A percentile compares a stretch with the other conserved stretches of the same genome.
These are phyloP conservation scores for Boletus reticuloceps DNA, from an alignment of 768 basidiomycete species.

Conservation along the genomic window DNA sequence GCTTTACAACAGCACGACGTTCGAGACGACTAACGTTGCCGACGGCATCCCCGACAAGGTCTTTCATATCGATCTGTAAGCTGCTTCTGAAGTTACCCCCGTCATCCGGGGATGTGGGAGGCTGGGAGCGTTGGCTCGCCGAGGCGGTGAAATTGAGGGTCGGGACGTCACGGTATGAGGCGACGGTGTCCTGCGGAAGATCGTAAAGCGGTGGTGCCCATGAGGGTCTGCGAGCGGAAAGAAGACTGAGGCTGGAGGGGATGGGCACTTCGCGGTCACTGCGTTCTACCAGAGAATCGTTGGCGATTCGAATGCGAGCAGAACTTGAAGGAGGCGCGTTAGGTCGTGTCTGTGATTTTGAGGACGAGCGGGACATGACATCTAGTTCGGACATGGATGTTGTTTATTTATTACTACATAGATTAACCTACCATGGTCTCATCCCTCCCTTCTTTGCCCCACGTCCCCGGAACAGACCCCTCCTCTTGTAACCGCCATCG, in stretches of 20 bases:
- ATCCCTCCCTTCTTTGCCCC: conserved; percentile 39
- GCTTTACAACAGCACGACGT: neutral
- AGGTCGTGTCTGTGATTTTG: conserved; percentile 16
- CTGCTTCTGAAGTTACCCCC: conserved; percentile 55
- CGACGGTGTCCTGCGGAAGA: conserved; percentile 25
- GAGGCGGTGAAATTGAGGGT: conserved; percentile 16
- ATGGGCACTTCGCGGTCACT: conserved; percentile 23
- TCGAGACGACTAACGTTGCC: conserved; percentile 60
- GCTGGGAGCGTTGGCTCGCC: conserved; percentile 10
- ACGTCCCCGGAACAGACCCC: conserved; percentile 55
- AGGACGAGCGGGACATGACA: conserved; percentile 2
- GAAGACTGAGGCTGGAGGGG: conserved; percentile 29
- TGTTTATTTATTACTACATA: too few relatives aligned
- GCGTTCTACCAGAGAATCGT: conserved; percentile 14
- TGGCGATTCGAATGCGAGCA: conserved; percentile 21
- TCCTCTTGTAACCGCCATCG: too few relatives aligned
- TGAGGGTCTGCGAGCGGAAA: conserved; percentile 33
- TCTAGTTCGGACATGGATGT: too few relatives aligned
- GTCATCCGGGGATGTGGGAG: conserved; percentile 46
- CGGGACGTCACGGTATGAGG: conserved; percentile 32
- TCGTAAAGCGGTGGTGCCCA: conserved; percentile 33
- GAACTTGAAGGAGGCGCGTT: neutral
- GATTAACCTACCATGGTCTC: too few relatives aligned
- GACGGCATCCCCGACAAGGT: conserved; percentile 75
- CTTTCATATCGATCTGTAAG: conserved; percentile 77